A percentile compares a stretch with the other conserved stretches of the same genome.
These are phyloP conservation scores for Aureobasidium lini DNA, from an alignment of 2,329 filamentous ascomycete genomes.

Conservation along the genomic window DNA sequence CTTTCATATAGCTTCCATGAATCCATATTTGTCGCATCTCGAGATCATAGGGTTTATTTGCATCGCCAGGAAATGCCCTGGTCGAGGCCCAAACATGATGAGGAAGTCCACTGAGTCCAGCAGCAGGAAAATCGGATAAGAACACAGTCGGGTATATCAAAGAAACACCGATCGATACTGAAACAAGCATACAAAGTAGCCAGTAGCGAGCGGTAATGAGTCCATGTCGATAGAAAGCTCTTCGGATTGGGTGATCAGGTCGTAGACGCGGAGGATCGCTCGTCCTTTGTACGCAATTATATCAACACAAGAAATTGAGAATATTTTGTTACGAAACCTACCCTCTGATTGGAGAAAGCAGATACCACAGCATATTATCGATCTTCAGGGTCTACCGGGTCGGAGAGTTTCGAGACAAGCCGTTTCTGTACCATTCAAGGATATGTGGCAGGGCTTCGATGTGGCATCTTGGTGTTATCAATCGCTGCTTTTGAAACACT, in stretches of 20 bases:
- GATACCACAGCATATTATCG: slow-evolving; percentile 32
- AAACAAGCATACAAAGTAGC: slow-evolving; percentile 63
- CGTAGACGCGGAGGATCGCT: slow-evolving; percentile 63
- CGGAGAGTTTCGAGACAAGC: not conserved
- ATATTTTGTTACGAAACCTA: slow-evolving; percentile 36
- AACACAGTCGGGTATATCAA: slow-evolving; percentile 70
- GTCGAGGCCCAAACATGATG: slow-evolving; percentile 77
- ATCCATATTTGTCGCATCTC: slow-evolving; percentile 78
- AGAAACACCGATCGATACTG: slow-evolving; percentile 61
- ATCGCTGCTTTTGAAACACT: not conserved
- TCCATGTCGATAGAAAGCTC: slow-evolving; percentile 60
- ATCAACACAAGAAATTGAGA: not conserved
- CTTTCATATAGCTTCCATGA: slow-evolving; percentile 73
- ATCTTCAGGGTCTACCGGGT: not conserved
- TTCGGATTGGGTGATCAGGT: slow-evolving; percentile 57
- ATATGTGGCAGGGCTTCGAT: not conserved
- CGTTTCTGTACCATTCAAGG: not conserved
- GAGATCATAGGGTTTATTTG: slow-evolving; percentile 53
- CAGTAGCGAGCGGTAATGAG: slow-evolving; percentile 65
- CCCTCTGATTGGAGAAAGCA: slow-evolving; percentile 71
- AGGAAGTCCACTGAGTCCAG: slow-evolving; percentile 63
- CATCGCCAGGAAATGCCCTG: slow-evolving; percentile 50
- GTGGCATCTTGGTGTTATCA: not conserved
- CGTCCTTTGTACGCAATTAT: slow-evolving; percentile 45
- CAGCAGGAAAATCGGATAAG: slow-evolving; percentile 63